phyloP scores from a whole-genome alignment of 768 basidiomycete genomes.

The Mycena chlorophos region DNA sequence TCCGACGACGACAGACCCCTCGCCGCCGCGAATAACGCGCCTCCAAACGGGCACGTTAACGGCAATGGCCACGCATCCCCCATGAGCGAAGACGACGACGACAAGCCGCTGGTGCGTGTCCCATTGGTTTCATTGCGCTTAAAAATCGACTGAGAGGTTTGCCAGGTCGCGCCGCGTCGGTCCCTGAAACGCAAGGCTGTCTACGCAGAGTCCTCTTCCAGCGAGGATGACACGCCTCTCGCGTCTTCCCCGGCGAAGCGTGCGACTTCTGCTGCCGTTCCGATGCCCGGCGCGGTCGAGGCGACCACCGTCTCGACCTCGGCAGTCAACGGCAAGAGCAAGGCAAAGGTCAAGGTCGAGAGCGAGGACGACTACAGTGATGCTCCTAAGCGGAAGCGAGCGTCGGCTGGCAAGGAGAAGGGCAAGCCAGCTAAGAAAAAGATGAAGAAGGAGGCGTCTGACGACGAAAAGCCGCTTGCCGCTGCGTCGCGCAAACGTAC shows the following conservation, averaged over 20 bases:
- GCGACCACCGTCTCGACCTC: constrained; percentile 37
- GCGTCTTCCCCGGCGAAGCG: constrained; percentile 71
- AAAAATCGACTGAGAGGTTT: constrained; percentile 38
- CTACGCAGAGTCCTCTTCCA: constrained; percentile 49
- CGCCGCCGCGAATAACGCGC: constrained; percentile 39
- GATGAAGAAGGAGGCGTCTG: constrained; percentile 64
- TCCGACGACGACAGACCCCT: constrained; percentile 64
- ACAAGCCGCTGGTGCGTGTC: constrained; percentile 65
- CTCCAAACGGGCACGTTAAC: constrained; percentile 44
- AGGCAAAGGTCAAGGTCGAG: constrained; percentile 35
- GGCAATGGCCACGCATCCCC: constrained; percentile 43
- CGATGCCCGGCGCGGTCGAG: constrained; percentile 42
- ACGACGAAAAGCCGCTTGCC: constrained; percentile 37
- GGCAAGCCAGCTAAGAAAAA: constrained; percentile 61
- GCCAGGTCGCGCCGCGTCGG: constrained; percentile 49
- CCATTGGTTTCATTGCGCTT: constrained; percentile 18
- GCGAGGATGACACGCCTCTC: constrained; percentile 71
- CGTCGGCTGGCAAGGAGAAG: constrained; percentile 45
- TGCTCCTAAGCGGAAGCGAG: constrained; percentile 47
- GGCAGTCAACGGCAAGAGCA: constrained; percentile 42
- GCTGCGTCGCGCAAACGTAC: constrained; percentile 30
- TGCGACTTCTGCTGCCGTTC: constrained; percentile 36
- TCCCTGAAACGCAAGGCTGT: constrained; percentile 61
- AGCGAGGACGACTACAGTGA: constrained; percentile 43
- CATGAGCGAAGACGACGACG: constrained; percentile 73